phyloP scores from a whole-genome alignment of 2,329 filamentous ascomycete genomes.

The Hortaea werneckii region DNA sequence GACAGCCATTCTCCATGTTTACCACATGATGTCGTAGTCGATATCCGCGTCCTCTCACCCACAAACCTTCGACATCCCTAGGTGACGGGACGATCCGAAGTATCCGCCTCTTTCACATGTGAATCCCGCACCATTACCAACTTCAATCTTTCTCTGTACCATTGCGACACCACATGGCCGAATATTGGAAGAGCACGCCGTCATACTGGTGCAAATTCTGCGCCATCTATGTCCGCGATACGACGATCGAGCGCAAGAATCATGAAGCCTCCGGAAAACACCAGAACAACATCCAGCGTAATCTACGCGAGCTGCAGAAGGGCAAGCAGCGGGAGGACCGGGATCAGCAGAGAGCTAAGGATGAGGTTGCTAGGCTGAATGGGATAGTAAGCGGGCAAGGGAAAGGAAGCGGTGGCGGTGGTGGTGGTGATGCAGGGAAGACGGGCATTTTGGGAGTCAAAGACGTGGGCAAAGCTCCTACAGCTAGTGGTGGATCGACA shows the following conservation, averaged over 20 bases:
- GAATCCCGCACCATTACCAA: not conserved
- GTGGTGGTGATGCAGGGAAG: slow-evolving; percentile 7
- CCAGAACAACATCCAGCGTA: slow-evolving; percentile 68
- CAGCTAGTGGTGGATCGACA: slow-evolving; percentile 4
- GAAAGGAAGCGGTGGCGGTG: slow-evolving; percentile 20
- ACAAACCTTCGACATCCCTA: too few relatives aligned
- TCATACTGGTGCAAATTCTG: slow-evolving; percentile 99
- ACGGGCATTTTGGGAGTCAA: slow-evolving; percentile 8
- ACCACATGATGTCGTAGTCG: too few relatives aligned
- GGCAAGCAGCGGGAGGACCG: slow-evolving; percentile 69
- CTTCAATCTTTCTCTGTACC: not conserved
- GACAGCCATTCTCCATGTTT: too few relatives aligned
- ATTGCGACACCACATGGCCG: slow-evolving; percentile 55
- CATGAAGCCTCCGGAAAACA: slow-evolving; percentile 27
- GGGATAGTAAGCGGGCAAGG: slow-evolving; percentile 47
- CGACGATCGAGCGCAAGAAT: slow-evolving; percentile 65
- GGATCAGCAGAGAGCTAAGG: slow-evolving; percentile 71
- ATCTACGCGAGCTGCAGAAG: slow-evolving; percentile 79
- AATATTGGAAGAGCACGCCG: slow-evolving; percentile 97
- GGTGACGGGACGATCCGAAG: too few relatives aligned
- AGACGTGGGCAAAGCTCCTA: slow-evolving; percentile 1
- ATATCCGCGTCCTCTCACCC: too few relatives aligned
- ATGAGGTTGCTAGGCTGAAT: slow-evolving; percentile 78
- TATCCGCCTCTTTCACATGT: not conserved
- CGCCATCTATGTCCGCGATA: slow-evolving; percentile 81